Percentiles rank a stretch among this genome's conserved stretches.
These are phyloP conservation scores for Annulohypoxylon truncatum DNA, from an alignment of 2,329 filamentous ascomycete species.

Conservation along the genomic window DNA sequence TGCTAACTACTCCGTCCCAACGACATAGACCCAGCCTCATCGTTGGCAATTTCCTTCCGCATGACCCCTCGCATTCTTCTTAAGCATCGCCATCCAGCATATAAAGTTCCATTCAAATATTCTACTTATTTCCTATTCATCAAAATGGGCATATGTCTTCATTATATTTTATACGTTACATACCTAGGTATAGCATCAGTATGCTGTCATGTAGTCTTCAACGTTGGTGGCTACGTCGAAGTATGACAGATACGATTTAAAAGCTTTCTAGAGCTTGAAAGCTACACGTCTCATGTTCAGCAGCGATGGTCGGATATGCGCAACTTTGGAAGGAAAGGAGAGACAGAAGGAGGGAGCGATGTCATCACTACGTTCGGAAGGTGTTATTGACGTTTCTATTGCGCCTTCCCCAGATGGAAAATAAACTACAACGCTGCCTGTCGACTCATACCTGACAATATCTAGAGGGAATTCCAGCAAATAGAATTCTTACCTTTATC, in stretches of 20 bases:
- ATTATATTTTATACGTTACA: constrained; percentile 28
- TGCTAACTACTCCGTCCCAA: constrained; percentile 37
- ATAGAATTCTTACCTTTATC: constrained; percentile 19
- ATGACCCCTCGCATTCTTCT: constrained; percentile 69
- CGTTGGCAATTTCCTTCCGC: constrained; percentile 95
- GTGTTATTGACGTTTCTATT: constrained; percentile 28
- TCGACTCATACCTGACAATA: constrained; percentile 6
- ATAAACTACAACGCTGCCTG: constrained; percentile 32
- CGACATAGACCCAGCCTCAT: constrained; percentile 84
- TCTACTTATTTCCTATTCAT: constrained; percentile 6
- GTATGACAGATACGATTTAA: constrained; percentile 29
- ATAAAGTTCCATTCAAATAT: constrained; percentile 13
- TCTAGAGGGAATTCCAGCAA: constrained; percentile 18
- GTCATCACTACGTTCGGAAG: constrained; percentile 37
- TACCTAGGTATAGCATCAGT: constrained; percentile 3
- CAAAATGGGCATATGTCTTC: constrained; percentile 13
- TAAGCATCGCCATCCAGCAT: constrained; percentile 40
- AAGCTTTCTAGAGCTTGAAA: constrained; percentile 31
- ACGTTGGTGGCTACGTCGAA: constrained; percentile 4
- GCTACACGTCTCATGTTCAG: constrained; percentile 20
- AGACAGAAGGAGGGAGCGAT: constrained; percentile 18
- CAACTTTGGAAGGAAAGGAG: constrained; percentile 13
- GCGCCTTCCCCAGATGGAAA: constrained; percentile 37
- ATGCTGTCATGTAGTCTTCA: constrained; percentile 10
- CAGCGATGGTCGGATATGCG: constrained; percentile 5